phyloP scores from a whole-genome alignment of 2,329 filamentous ascomycete genomes.

The Phaeosphaeriaceae sp. region DNA sequence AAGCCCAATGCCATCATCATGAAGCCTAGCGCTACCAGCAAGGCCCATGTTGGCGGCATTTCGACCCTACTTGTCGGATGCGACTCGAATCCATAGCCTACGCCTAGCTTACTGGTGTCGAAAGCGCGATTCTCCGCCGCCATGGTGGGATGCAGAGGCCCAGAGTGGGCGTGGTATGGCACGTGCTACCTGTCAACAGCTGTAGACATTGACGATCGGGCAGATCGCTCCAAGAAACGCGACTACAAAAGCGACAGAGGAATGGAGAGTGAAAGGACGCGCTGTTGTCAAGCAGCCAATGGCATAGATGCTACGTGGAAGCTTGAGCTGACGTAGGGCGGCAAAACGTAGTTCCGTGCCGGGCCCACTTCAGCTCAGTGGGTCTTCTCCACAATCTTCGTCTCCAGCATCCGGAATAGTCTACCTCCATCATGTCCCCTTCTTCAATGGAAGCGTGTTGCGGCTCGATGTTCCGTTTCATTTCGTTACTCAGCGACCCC shows the following conservation, averaged over 20 bases:
- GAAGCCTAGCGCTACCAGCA: slow-evolving; percentile 34
- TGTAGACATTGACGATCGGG: slow-evolving; percentile 26
- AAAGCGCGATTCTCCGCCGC: slow-evolving; percentile 36
- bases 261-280: slow-evolving; percentile 6
- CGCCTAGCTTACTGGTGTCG: slow-evolving; percentile 26
- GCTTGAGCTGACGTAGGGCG: slow-evolving; percentile 30
- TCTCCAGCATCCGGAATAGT: background rate
- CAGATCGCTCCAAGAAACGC: background rate
- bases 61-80: slow-evolving; percentile 27
- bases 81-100: slow-evolving; percentile 38
- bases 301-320: slow-evolving; percentile 46
- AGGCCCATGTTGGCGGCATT: slow-evolving; percentile 43
- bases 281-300: slow-evolving; percentile 30
- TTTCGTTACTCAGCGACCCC: too few relatives aligned
- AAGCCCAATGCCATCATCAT: slow-evolving; percentile 32
- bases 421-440: too few relatives aligned
- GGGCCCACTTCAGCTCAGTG: background rate
- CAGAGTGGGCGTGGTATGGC: slow-evolving; percentile 14
- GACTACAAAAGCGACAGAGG: background rate
- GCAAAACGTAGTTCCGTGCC: slow-evolving; percentile 3
- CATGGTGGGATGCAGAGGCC: slow-evolving; percentile 10
- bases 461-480: too few relatives aligned
- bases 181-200: slow-evolving; percentile 23
- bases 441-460: too few relatives aligned
- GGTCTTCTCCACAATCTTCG: background rate